A percentile compares a stretch with the other conserved stretches of the same genome.
phyloP scores from a whole-genome alignment of 164 flowering plant genomes.

The Vitis cinerea region DNA sequence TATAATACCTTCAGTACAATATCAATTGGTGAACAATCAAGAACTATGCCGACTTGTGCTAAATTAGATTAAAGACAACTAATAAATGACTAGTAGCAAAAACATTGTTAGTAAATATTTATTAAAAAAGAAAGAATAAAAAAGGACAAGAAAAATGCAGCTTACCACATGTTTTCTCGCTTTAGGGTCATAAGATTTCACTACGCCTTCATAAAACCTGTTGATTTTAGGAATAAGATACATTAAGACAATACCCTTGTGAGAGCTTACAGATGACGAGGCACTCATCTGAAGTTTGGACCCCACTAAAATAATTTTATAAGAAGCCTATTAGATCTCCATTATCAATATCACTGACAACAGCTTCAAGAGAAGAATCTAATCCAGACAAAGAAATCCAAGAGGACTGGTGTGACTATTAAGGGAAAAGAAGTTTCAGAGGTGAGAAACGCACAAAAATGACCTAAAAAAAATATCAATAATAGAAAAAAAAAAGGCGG shows the following conservation, averaged over 20 bases:
- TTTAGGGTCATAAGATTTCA: conserved; percentile 70
- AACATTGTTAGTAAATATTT: too few species aligned
- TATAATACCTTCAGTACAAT: conserved; percentile 53
- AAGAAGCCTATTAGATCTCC: neutral
- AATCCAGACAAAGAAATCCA: too few species aligned
- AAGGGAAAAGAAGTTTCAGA: too few species aligned
- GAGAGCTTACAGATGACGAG: neutral
- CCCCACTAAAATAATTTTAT: neutral
- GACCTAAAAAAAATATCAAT: too few species aligned
- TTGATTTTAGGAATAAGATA: conserved; percentile 10
- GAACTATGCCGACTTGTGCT: neutral
- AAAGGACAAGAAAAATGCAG: conserved; percentile 10
- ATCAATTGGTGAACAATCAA: neutral
- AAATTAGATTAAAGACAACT: neutral
- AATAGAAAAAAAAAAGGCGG: too few species aligned
- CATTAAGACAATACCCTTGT: neutral
- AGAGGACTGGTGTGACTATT: too few species aligned
- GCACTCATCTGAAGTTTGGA: neutral
- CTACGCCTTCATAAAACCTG: conserved; percentile 92
- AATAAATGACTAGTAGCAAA: neutral
- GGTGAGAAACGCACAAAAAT: too few species aligned
- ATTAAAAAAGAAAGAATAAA: neutral
- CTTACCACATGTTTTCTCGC: conserved; percentile 81
- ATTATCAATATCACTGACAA: too few species aligned
- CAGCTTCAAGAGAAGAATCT: too few species aligned